A percentile compares a stretch with the other conserved stretches of the same genome.
phyloP scores from a whole-genome alignment of 257 asterid genomes.

The Nicotiana otophora region DNA sequence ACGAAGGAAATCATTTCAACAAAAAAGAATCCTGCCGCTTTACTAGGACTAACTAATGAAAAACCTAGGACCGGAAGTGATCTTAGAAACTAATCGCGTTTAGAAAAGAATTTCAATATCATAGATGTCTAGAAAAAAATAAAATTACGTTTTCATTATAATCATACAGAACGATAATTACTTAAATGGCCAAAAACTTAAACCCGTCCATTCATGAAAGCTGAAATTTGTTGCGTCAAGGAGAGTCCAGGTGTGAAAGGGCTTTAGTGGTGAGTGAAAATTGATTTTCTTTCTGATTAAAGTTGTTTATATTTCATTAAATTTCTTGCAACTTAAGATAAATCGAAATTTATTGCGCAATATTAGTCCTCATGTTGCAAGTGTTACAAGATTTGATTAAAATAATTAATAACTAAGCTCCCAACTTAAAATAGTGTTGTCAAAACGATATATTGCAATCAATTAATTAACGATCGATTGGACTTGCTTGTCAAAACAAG shows the following conservation, averaged over 20 bases:
- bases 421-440: neutral
- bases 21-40: too few relatives aligned
- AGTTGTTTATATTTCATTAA: neutral
- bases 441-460: neutral
- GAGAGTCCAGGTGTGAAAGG: neutral
- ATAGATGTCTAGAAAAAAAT: too few relatives aligned
- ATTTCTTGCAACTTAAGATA: neutral
- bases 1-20: neutral
- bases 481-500: neutral
- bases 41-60: neutral
- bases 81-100: too few relatives aligned
- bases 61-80: too few relatives aligned
- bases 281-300: neutral
- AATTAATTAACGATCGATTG: neutral
- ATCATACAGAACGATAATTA: too few relatives aligned
- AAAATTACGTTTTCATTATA: too few relatives aligned
- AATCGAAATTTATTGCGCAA: neutral
- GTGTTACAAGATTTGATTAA: neutral
- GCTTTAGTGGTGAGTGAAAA: neutral
- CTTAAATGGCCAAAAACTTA: too few relatives aligned
- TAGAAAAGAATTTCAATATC: too few relatives aligned
- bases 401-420: too few relatives aligned
- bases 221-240: neutral
- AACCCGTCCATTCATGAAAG: neutral
- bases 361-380: neutral